Base-by-base conservation (phyloP, 345 rosid species). In the Acer saccharum region DNA sequence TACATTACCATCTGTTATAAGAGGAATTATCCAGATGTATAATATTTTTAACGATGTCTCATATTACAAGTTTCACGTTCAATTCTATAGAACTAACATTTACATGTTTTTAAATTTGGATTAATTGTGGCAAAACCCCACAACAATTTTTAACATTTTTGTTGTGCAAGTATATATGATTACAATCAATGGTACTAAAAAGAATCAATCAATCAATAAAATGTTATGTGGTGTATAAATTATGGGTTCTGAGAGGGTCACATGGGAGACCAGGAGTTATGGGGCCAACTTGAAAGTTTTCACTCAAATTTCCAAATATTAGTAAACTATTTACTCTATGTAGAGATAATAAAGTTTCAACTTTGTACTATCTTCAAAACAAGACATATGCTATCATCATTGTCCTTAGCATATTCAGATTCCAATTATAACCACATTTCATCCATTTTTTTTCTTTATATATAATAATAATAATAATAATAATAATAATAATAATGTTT, bases 401-500 rank as follows among this genome's bases (percentile, higher is more conserved):
- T 63, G 69, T 48, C 43, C 62, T 23, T 7, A 21, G 2, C 6
- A 13, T 39, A 44, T 69, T 65, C 80, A 79, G 55, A 55, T 39
- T 6, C 69, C 74, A 72, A 76, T 83, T 72, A 77, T 76, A 57
- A 50, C 41, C n/a, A 13, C 3, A 11, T 50, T 50, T 48, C 39
- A 3, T 48, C 0, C 54, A 48, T 48, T 48, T 10, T 48, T 10
- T 0, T 23, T 23, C 0, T 2, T 48, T 27, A 27, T 27, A 12
- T 50, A 50, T 50, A 50, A 32, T 32, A 32, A 32, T 32, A 29
- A 29, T 29, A 29, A 29, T 29, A 29, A 29, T 29, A 2, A 29
- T 29, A 2, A 29, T 29, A 32, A 32, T 32, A 32, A 32, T 32
- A 32, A 32, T 32, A 32, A 32, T 3, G 35, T 32, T 32, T 32